Percentiles rank a stretch among this genome's conserved stretches.
These are phyloP conservation scores for Oryza meyeriana DNA, from an alignment of 176 grass and related monocot genomes.

Conservation along the genomic window DNA sequence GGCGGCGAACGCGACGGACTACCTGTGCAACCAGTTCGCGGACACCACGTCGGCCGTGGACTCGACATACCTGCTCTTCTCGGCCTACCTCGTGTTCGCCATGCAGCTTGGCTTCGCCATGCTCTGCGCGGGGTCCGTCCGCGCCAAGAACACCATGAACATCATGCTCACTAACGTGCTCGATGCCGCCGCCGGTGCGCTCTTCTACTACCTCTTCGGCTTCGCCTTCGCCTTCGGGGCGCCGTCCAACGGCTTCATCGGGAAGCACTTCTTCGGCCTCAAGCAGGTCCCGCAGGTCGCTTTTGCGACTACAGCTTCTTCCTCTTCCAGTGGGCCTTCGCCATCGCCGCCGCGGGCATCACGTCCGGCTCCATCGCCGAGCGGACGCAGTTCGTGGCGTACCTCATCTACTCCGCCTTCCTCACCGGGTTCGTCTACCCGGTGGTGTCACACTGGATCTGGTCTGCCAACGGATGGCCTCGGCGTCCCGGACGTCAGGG, in stretches of 20 bases:
- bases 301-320: conserved; percentile 79
- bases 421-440: conserved; percentile 93
- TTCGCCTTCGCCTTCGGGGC: conserved; percentile 80
- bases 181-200: conserved; percentile 71
- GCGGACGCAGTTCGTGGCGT: conserved; percentile 82
- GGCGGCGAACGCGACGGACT: conserved; percentile 46
- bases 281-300: conserved; percentile 26
- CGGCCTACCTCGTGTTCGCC: conserved; percentile 83
- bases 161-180: conserved; percentile 94
- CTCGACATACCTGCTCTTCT: conserved; percentile 86
- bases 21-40: conserved; percentile 60
- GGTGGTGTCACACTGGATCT: conserved; percentile 84
- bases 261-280: conserved; percentile 82
- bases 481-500: conserved; percentile 26
- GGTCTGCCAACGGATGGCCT: conserved; percentile 67
- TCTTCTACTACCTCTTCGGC: conserved; percentile 96
- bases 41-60: conserved; percentile 65
- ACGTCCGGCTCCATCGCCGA: conserved; percentile 90
- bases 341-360: conserved; percentile 88
- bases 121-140: conserved; percentile 84
- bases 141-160: conserved; percentile 98
- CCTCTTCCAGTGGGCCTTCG: conserved; percentile 91
- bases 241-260: conserved; percentile 84
- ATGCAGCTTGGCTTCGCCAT: conserved; percentile 96
- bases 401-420: conserved; percentile 88